Base-by-base conservation (phyloP, 164 flowering plant species). In the Akebia trifoliata region DNA sequence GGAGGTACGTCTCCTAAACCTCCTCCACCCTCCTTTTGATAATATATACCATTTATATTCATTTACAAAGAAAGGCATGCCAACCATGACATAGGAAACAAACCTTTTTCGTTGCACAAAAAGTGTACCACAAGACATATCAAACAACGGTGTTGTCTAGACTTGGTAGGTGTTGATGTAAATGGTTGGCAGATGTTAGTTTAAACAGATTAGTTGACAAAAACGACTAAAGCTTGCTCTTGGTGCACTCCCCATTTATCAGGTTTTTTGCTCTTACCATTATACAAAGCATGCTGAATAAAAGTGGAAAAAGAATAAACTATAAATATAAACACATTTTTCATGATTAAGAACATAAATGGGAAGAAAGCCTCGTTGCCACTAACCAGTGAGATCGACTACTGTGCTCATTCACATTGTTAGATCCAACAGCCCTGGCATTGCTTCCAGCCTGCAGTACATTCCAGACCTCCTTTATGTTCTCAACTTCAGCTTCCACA, bases 401-500 rank as follows among this genome's bases (percentile, higher is more conserved):
- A 25, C 57, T 54, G 28, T 54, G 57, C 31, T 54, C 57, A 38
- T 54, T 54, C 17, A 38, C 57, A 37, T 54, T 42, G 17, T 42
- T 54, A 10, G 93, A 84, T 47, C 93, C 88, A 64, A 86, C 86
- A 35, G 86, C 81, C 58, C 96, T 74, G 6, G 90, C 85, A 69
- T 78, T 84, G 57, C 93, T 88, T 66, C 96, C 96, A 17, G 81
- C 72, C 64, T 77, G 88, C 58, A 88, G 66, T 8, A 86, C 89
- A 64, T 73, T 72, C 96, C 96, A 88, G 6, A 76, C 96, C 72
- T 88, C 78, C 54, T 62, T 66, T 34, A 71, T 79, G 57, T 72
- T 87, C 40, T 76, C 68, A 31, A 87, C 90, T 64, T 74, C 67
- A 22, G 92, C 90, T 73, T 87, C 92, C 15, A 81, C 83, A 44